Conservation (phyloP, 352 stramenopile genomes). For the Blastocystis sp. region DNA sequence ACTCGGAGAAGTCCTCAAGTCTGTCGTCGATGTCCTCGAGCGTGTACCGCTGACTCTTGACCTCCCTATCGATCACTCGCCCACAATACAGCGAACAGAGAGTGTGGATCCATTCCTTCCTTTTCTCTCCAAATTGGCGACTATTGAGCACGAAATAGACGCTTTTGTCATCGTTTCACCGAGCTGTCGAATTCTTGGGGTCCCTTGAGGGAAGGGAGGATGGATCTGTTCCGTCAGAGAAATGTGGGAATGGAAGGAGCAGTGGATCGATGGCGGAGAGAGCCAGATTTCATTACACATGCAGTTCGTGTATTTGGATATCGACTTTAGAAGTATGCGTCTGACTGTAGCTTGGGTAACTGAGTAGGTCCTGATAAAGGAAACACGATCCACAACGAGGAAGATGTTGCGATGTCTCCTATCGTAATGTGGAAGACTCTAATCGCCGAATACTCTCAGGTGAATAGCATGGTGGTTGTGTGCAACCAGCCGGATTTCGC, state of each 20-base stretch:
- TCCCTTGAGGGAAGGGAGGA: no score
- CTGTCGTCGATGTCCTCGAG: conserved; percentile 47
- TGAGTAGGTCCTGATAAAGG: background rate
- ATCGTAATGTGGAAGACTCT: conserved; percentile 49
- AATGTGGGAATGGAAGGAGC: no score
- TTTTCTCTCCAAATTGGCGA: no score
- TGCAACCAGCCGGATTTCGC: background rate
- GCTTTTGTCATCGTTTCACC: no score
- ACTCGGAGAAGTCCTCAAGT: conserved; percentile 37
- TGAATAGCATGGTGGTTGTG: conserved; percentile 31
- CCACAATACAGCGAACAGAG: no score
- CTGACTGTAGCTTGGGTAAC: background rate
- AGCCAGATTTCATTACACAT: conserved; percentile 17
- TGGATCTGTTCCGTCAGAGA: no score
- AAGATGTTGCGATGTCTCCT: conserved; percentile 41
- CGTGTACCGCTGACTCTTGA: conserved; percentile 29
- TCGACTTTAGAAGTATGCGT: conserved; percentile 3
- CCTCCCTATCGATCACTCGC: background rate
- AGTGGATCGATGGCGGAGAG: no score
- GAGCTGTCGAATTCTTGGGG: no score
- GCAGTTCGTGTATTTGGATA: conserved; percentile 69
- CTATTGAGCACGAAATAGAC: no score
- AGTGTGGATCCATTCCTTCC: no score
- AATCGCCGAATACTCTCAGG: background rate
- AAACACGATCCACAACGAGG: background rate